phyloP scores from a whole-genome alignment of 106 monocot genomes.

The Chionographis japonica region DNA sequence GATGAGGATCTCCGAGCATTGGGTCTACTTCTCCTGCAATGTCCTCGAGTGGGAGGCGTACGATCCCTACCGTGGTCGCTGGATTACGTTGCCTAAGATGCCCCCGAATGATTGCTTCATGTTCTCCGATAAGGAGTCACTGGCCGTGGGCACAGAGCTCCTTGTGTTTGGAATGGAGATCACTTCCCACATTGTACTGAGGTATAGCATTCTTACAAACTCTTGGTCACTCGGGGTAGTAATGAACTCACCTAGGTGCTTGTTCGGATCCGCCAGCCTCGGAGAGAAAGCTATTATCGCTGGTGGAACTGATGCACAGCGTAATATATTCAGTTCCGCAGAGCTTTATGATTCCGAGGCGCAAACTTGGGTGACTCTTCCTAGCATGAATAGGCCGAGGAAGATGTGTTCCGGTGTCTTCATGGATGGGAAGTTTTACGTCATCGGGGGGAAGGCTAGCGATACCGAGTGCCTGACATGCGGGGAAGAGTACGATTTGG shows the following conservation, averaged over 20 bases:
- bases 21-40: conserved; percentile 89
- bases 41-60: conserved; percentile 70
- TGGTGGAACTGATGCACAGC: conserved; percentile 47
- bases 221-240: conserved; percentile 53
- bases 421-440: conserved; percentile 90
- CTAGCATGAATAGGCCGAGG: conserved; percentile 59
- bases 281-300: conserved; percentile 77
- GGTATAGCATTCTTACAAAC: conserved; percentile 61
- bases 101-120: conserved; percentile 69
- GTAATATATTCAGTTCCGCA: conserved; percentile 51
- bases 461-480: conserved; percentile 52
- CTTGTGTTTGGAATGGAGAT: conserved; percentile 80
- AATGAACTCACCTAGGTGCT: conserved; percentile 71
- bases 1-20: conserved; percentile 47
- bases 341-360: conserved; percentile 77
- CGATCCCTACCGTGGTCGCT: conserved; percentile 51
- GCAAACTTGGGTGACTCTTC: conserved; percentile 56
- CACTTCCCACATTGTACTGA: conserved; percentile 48
- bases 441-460: conserved; percentile 66
- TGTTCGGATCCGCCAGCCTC: conserved; percentile 81
- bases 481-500: conserved; percentile 71
- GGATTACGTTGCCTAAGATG: conserved; percentile 64
- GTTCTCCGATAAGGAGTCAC: conserved; percentile 83
- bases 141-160: conserved; percentile 84
- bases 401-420: conserved; percentile 89